phyloP scores from a whole-genome alignment of 768 basidiomycete species.

The Xanthoconium stramineum region DNA sequence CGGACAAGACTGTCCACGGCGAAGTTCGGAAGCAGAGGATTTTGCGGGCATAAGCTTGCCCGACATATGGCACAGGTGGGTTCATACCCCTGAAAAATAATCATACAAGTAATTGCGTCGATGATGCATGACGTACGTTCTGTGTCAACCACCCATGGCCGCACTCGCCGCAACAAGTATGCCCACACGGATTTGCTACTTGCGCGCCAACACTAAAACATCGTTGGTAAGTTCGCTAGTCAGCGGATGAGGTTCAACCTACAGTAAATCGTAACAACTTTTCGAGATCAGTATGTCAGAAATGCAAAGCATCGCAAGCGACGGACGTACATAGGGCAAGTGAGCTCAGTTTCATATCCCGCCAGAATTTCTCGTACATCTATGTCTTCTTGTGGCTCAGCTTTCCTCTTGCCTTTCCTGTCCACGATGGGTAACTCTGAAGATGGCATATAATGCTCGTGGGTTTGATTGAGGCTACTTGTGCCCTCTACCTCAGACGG shows the following conservation, averaged over 20 bases:
- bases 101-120: neutral
- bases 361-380: conserved; percentile 35
- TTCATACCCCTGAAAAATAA: conserved; percentile 33
- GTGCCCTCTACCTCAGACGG: neutral
- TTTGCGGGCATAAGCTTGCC: conserved; percentile 35
- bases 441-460: conserved; percentile 3
- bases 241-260: conserved; percentile 24
- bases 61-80: conserved; percentile 64
- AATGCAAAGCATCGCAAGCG: neutral
- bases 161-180: conserved; percentile 69
- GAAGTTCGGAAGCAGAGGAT: conserved; percentile 63
- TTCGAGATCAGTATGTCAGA: conserved; percentile 20
- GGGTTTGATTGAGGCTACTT: neutral
- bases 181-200: conserved; percentile 68
- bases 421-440: conserved; percentile 10
- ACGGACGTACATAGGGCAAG: conserved; percentile 65
- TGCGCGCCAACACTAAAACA: conserved; percentile 56
- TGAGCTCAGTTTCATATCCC: conserved; percentile 61
- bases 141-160: conserved; percentile 55
- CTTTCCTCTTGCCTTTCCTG: conserved; percentile 48
- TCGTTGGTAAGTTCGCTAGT: neutral
- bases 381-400: conserved; percentile 20
- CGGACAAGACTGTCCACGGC: conserved; percentile 58
- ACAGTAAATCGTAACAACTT: conserved; percentile 75
- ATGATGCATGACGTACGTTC: conserved; percentile 39